Percentiles rank a stretch among this genome's conserved stretches.
Evolutionary conservation across 2,329 filamentous ascomycete species (phyloP).

Genomic region (Helminthosporium solani): DNA sequence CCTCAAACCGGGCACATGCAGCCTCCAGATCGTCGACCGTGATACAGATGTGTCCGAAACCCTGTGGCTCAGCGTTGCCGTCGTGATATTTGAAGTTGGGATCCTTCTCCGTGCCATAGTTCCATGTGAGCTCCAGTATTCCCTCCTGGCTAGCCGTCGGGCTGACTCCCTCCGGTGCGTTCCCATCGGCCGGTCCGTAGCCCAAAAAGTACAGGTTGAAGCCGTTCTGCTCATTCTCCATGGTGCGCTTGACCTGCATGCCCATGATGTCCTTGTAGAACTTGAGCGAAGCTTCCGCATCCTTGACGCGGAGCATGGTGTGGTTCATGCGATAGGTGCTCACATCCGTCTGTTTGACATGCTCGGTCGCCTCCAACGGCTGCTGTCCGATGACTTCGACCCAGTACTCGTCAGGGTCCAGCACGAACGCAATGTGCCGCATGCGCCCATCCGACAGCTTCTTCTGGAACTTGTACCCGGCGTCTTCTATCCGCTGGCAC

Average conservation of each 20-base stretch:
- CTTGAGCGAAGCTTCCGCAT: constrained; percentile 48
- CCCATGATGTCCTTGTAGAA: constrained; percentile 75
- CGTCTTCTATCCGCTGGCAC: constrained; percentile 84
- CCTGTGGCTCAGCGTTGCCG: constrained; percentile 87
- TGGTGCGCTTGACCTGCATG: constrained; percentile 77
- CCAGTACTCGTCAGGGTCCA: constrained; percentile 76
- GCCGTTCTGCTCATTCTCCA: constrained; percentile 66
- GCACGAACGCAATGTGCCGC: constrained; percentile 77
- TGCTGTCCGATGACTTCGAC: constrained; percentile 79
- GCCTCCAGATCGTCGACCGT: constrained; percentile 85
- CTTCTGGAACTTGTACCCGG: constrained; percentile 93
- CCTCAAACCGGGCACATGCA: constrained; percentile 84
- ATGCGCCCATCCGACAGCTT: constrained; percentile 78
- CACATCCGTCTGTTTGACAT: constrained; percentile 69
- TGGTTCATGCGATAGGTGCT: constrained; percentile 79
- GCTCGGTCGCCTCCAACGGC: constrained; percentile 68
- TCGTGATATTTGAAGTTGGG: constrained; percentile 83
- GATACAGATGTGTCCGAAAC: constrained; percentile 90
- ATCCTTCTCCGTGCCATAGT: constrained; percentile 81
- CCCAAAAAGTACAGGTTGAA: constrained; percentile 95
- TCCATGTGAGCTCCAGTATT: constrained; percentile 86
- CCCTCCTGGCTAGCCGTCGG: constrained; percentile 72
- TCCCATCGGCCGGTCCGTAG: constrained; percentile 59
- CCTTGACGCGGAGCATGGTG: constrained; percentile 92
- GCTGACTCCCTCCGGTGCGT: constrained; percentile 57